phyloP scores from a whole-genome alignment of 2,329 filamentous ascomycete species.

The Pseudocercospora vitis region DNA sequence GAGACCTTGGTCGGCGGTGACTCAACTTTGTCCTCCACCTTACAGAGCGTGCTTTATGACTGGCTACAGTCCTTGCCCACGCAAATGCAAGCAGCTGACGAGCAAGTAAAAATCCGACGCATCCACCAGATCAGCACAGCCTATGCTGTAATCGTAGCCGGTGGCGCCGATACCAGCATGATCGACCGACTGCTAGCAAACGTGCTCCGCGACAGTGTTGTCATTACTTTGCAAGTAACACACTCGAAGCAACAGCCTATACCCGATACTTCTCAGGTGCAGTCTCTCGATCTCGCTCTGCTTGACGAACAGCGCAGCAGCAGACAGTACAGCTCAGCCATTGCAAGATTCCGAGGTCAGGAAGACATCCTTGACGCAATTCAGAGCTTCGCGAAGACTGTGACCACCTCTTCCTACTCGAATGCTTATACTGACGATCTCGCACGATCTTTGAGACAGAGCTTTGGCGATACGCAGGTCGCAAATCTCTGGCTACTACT shows the following conservation, averaged over 20 bases:
- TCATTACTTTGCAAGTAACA: conserved; percentile 45
- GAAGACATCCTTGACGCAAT: conserved; percentile 29
- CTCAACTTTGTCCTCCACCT: conserved; percentile 59
- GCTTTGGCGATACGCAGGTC: conserved; percentile 59
- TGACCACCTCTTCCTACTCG: conserved; percentile 20
- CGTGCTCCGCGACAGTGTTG: conserved; percentile 73
- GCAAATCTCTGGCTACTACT: conserved; percentile 80
- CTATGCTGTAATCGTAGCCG: conserved; percentile 63
- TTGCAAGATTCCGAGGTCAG: conserved; percentile 33
- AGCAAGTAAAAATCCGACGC: conserved; percentile 69
- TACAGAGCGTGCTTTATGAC: conserved; percentile 71
- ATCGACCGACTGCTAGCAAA: conserved; percentile 66
- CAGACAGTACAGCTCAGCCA: conserved; percentile 28
- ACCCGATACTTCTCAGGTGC: conserved; percentile 21
- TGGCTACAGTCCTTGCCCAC: conserved; percentile 81
- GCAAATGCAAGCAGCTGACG: conserved; percentile 80
- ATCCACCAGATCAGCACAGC: conserved; percentile 76
- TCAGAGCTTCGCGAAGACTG: conserved; percentile 40
- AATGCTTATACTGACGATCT: conserved; percentile 60
- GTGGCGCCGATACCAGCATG: conserved; percentile 64
- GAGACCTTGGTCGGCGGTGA: conserved; percentile 64
- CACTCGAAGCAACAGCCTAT: conserved; percentile 17
- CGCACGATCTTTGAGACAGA: conserved; percentile 61
- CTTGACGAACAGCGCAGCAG: conserved; percentile 18
- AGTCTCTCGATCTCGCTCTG: conserved; percentile 23